Evolutionary conservation across 306 rosid species (phyloP), one percentile per base, ranked within the genome.

Genomic region (Adenanthera pavonina): DNA sequence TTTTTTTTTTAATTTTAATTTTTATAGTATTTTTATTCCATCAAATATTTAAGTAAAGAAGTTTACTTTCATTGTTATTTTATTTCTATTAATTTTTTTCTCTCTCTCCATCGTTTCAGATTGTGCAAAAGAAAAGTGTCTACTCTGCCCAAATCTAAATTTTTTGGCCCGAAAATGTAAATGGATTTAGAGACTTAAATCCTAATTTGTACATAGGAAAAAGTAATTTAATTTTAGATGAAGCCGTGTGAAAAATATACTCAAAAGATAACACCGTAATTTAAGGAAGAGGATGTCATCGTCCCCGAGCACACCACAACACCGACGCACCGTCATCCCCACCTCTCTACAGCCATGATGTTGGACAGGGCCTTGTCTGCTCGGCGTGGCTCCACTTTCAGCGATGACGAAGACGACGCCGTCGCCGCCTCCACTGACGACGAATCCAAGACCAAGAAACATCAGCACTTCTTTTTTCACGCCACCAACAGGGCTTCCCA

Each of bases 391-490:
- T 71, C 84, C 61, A 38, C 85, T 6, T 89, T 84, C 79, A 60
- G 60, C 47, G 91, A 84, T 82, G 85, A 68, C 46, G 76, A 84
- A 33, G 71, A 40, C 19, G 92, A 69, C 16, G 81, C n/a, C 34
- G 86, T 17, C 77, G 65, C 54, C 12, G 35, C 60, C 6, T 61
- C 57, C 44, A 86, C 83, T 48, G 94, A 2, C 56, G 74, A 89
- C 47, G 89, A 88, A 30, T 90, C 94, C 48, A 92, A 92, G 86
- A 87, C 92, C 48, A 94, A 90, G 83, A 93, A 91, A 76, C 85
- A 82, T 69, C 84, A 84, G 46, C 79, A 91, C 80, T 34, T 90
- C 38, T 78, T 86, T 35, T 80, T 89, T 74, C 87, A 78, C 47
- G 14, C 86, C 83, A 84, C 92, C 2, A 86, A 78, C 43, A 87